Evolutionary conservation across 2,329 filamentous ascomycete species (phyloP).

Genomic region (Fusarium nanum): DNA sequence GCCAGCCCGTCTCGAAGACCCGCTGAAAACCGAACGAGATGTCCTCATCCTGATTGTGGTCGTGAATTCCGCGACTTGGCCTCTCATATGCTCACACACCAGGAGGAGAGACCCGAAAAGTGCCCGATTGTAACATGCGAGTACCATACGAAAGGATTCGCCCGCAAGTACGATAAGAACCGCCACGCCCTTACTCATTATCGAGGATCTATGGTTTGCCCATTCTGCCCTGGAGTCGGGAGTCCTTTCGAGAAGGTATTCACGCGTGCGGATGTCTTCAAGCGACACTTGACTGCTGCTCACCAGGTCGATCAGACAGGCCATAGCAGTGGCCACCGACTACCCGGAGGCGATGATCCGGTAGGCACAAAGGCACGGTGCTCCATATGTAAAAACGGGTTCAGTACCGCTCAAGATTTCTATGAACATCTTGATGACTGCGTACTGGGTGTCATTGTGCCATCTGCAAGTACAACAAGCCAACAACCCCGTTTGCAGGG

Average conservation of each 20-base stretch:
- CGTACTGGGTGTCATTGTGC: conserved; percentile 69
- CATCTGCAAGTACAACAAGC: conserved; percentile 41
- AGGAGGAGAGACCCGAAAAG: conserved; percentile 92
- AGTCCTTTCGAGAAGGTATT: conserved; percentile 94
- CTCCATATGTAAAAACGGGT: conserved; percentile 85
- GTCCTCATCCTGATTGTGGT: conserved; percentile 68
- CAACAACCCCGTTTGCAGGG: conserved; percentile 26
- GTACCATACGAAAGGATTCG: conserved; percentile 94
- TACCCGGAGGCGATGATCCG: conserved; percentile 34
- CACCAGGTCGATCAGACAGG: conserved; percentile 95
- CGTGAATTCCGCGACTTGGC: conserved; percentile 73
- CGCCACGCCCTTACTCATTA: conserved; percentile 96
- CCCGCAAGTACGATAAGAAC: conserved; percentile 98
- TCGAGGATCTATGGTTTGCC: conserved; percentile 97
- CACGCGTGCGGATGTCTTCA: conserved; percentile 96
- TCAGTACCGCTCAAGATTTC: conserved; percentile 91
- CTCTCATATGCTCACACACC: conserved; percentile 96
- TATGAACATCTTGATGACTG: conserved; percentile 91
- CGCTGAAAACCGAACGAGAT: conserved; percentile 60
- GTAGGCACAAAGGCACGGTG: conserved; percentile 78
- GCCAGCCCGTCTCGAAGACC: conserved; percentile 49
- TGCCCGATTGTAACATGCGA: conserved; percentile 95
- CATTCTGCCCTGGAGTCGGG: conserved; percentile 91
- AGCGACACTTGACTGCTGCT: conserved; percentile 91
- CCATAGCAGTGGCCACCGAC: conserved; percentile 78